Evolutionary conservation across 768 basidiomycete genomes (phyloP).

Genomic region (Rhodotorula sphaerocarpa): DNA sequence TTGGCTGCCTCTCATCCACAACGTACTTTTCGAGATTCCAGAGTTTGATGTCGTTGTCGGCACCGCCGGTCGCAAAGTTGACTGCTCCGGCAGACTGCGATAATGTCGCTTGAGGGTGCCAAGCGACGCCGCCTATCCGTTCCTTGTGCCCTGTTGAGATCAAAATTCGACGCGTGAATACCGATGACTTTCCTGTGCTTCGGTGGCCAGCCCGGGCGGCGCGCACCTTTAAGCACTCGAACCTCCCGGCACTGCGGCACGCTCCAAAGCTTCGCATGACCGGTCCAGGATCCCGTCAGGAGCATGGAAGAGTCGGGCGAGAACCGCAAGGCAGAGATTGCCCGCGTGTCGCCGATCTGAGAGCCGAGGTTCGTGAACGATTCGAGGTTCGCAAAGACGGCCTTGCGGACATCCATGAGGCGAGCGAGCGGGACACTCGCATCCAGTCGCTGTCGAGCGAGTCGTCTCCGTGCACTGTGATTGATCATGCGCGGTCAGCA

Average conservation of each 20-base stretch:
- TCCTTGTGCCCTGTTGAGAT: constrained; percentile 68
- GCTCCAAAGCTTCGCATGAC: constrained; percentile 89
- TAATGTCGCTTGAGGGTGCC: constrained; percentile 90
- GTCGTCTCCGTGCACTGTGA: constrained; percentile 85
- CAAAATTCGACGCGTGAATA: no score
- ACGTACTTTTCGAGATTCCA: constrained; percentile 79
- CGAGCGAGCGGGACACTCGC: constrained; percentile 75
- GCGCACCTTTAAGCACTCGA: constrained; percentile 60
- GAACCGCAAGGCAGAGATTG: constrained; percentile 87
- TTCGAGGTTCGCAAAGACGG: constrained; percentile 83
- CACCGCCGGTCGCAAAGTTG: constrained; percentile 85
- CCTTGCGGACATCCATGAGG: constrained; percentile 86
- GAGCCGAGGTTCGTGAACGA: constrained; percentile 88
- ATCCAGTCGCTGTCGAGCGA: constrained; percentile 86
- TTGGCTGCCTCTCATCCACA: no score
- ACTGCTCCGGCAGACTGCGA: constrained; percentile 56
- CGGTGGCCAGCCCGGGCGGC: no score
- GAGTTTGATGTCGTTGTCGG: constrained; percentile 72
- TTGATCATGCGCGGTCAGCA: constrained; percentile 40
- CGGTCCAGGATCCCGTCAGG: constrained; percentile 93
- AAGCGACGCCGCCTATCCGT: constrained; percentile 87
- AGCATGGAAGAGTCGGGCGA: constrained; percentile 80
- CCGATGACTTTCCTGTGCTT: no score
- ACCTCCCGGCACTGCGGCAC: constrained; percentile 80
- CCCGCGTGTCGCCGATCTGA: constrained; percentile 94